Evolutionary conservation across 495 filamentous ascomycete species (phyloP), one percentile per base, ranked within the genome.

Genomic region (Trypethelium eluteriae): DNA sequence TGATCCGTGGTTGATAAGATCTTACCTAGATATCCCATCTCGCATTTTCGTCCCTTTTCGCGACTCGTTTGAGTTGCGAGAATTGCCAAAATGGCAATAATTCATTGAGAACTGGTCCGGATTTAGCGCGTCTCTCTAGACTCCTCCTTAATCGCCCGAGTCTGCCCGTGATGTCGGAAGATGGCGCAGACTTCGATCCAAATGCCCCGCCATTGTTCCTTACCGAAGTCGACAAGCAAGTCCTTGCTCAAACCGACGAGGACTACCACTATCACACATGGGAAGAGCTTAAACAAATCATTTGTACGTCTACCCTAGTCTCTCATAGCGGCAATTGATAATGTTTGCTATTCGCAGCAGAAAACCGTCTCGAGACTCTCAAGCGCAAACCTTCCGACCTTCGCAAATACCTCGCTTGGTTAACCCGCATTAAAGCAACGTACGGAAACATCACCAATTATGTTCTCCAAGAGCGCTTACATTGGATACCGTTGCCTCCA

Each of bases 361-460:
- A 81, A 34, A 94, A 95, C 74, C 82, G 89, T 57, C 88, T 96
- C 70, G 83, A 81, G 38, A 81, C 86, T 12, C 82, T 98, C 39
- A 90, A 89, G 76, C 85, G 93, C 66, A 87, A 85, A 75, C 93
- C 93, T 39, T 91, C 88, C 67, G 89, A 94, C 73, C 82, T 96
- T 10, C 81, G 85, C 72, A 88, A 89, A 61, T 98, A 98, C 76
- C 86, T 94, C 64, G 76, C 83, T 64, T 96, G 92, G 92, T 86
- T 85, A 9, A 78, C 81, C 64, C 77, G 85, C 59, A 89, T 82
- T 62, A 91, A 90, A 68, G 77, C 79, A 39, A 70, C 86, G 65
- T 96, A 94, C 75, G 91, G 91, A 66, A 82, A 81, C 67, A 89
- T 92, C 67, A 89, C 85, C 50, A 85, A 87, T 71, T 96, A 87